Conservation (phyloP, 2,329 filamentous ascomycete species). For the Chaetothyriales sp. region DNA sequence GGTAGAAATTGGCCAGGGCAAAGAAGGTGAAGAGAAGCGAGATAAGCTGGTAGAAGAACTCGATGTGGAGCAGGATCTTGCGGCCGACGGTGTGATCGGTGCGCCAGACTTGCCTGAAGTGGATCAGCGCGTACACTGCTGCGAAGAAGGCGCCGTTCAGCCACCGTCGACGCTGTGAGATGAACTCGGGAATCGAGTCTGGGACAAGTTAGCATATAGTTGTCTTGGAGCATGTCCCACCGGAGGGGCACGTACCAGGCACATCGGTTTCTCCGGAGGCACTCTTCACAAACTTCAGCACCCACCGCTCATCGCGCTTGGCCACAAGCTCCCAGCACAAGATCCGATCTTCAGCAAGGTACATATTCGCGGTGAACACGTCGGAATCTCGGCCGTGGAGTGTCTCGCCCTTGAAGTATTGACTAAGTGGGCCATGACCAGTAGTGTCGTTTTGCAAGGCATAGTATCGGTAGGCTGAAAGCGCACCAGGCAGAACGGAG, state of each 20-base stretch:
- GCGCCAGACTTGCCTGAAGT: slow-evolving; percentile 82
- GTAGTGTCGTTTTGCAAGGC: slow-evolving; percentile 93
- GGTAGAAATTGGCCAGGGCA: slow-evolving; percentile 95
- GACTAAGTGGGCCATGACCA: slow-evolving; percentile 84
- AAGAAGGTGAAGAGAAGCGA: slow-evolving; percentile 94
- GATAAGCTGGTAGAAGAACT: slow-evolving; percentile 90
- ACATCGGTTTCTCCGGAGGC: slow-evolving; percentile 97
- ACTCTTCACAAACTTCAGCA: slow-evolving; percentile 92
- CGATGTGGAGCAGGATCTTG: slow-evolving; percentile 83
- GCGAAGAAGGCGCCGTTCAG: slow-evolving; percentile 98
- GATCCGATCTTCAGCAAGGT: slow-evolving; percentile 95
- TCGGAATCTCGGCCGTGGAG: slow-evolving; percentile 91
- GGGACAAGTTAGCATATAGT: slow-evolving; percentile 2
- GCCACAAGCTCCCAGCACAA: slow-evolving; percentile 96
- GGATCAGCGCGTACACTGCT: slow-evolving; percentile 89
- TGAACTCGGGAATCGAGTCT: slow-evolving; percentile 91
- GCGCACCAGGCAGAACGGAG: slow-evolving; percentile 83
- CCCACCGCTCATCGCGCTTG: slow-evolving; percentile 88
- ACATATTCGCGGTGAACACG: slow-evolving; percentile 98
- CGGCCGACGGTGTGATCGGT: slow-evolving; percentile 84
- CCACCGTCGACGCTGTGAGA: slow-evolving; percentile 92
- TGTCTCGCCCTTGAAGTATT: slow-evolving; percentile 99
- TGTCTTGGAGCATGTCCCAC: background rate
- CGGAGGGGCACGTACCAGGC: slow-evolving; percentile 51
- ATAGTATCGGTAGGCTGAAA: slow-evolving; percentile 91